phyloP scores from a whole-genome alignment of 2,329 filamentous ascomycete genomes.

The Cercospora nicotianae region DNA sequence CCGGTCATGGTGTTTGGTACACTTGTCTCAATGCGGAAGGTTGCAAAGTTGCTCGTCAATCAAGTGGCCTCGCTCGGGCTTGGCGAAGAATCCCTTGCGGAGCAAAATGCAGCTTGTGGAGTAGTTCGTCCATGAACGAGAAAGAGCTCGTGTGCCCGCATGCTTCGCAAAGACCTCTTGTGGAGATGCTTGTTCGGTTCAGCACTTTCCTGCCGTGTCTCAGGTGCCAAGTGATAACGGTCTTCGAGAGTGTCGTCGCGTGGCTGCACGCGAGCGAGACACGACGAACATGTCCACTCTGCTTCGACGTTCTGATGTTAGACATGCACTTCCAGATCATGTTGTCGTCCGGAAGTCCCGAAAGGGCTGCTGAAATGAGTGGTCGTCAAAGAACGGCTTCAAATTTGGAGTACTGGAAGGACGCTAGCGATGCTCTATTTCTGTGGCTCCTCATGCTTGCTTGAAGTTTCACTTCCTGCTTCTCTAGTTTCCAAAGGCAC shows the following conservation, averaged over 20 bases:
- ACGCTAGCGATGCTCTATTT: neutral
- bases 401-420: neutral
- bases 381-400: neutral
- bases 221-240: slow-evolving; percentile 11
- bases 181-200: neutral
- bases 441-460: neutral
- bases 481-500: neutral
- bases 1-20: neutral
- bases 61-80: neutral
- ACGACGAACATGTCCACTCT: neutral
- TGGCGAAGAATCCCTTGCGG: neutral
- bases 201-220: neutral
- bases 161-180: neutral
- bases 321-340: neutral
- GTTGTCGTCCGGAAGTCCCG: neutral
- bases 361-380: neutral
- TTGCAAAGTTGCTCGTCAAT: neutral
- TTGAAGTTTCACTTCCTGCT: neutral
- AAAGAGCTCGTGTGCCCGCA: neutral
- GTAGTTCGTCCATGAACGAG: neutral
- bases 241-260: neutral
- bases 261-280: neutral
- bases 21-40: slow-evolving; percentile 11
- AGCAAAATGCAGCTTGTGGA: neutral
- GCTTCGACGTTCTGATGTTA: neutral